Evolutionary conservation across 139 green algal species (phyloP).

Genomic region (Chlamydomonas eustigma): DNA sequence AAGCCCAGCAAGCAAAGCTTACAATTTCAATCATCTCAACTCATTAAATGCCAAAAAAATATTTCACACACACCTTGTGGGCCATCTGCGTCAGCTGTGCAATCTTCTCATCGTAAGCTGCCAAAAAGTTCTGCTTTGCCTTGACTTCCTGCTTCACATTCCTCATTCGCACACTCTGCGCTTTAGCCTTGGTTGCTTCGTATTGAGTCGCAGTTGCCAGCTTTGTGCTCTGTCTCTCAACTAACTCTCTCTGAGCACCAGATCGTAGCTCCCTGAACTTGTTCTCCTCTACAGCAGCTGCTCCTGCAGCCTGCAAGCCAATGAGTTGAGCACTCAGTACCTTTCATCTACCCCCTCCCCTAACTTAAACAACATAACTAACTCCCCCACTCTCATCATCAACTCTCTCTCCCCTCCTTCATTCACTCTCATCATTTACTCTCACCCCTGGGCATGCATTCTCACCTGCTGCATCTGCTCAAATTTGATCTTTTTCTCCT

Average conservation of each 20-base stretch:
- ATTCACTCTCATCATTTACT: too few species aligned
- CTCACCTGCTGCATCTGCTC: conserved; percentile 51
- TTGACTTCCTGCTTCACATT: conserved; percentile 49
- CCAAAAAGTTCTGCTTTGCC: conserved; percentile 37
- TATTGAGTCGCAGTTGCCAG: conserved; percentile 22
- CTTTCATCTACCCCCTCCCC: neutral
- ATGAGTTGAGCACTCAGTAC: neutral
- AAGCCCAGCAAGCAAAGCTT: too few species aligned
- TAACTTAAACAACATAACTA: neutral
- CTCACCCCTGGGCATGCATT: too few species aligned
- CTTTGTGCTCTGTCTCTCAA: conserved; percentile 18
- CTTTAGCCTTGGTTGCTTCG: conserved; percentile 45
- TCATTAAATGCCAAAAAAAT: too few species aligned
- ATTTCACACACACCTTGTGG: neutral
- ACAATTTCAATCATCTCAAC: too few species aligned
- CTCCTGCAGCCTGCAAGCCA: conserved; percentile 6
- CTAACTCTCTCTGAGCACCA: neutral
- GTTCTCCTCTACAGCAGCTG: conserved; percentile 34
- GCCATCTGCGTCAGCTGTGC: neutral
- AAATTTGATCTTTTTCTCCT: conserved; percentile 47
- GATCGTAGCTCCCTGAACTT: conserved; percentile 36
- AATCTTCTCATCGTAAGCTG: conserved; percentile 40
- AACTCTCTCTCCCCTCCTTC: too few species aligned
- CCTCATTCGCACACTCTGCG: conserved; percentile 56
- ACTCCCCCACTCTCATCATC: conserved; percentile 13